Conservation (phyloP, 2,329 filamentous ascomycete genomes). For the Diaporthe longicolla region DNA sequence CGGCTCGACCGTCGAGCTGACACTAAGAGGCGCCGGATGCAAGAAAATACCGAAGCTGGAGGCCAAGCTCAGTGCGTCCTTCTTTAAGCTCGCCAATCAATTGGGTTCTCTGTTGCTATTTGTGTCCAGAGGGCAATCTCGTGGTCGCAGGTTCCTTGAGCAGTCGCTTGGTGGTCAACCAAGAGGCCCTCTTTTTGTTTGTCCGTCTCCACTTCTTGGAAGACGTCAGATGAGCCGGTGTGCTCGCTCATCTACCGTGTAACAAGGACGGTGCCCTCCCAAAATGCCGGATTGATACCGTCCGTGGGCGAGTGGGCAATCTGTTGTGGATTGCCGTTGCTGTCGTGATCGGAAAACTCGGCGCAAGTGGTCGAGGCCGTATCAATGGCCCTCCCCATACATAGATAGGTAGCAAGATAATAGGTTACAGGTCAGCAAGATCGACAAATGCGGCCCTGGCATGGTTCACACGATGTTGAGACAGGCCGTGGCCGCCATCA, state of each 20-base stretch:
- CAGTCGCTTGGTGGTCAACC: background rate
- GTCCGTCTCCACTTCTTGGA: constrained; percentile 17
- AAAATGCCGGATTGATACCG: constrained; percentile 11
- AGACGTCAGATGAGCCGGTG: constrained; percentile 27
- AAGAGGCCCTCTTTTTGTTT: constrained; percentile 31
- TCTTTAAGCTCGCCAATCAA: constrained; percentile 20
- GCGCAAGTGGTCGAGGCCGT: background rate
- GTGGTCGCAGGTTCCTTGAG: constrained; percentile 9
- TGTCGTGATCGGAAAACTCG: constrained; percentile 13
- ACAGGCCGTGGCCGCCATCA: background rate
- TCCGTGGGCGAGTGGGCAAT: constrained; percentile 9
- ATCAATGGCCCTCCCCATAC: background rate
- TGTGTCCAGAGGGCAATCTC: constrained; percentile 18
- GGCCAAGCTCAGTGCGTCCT: constrained; percentile 8
- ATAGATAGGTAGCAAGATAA: background rate
- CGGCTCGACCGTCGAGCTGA: constrained; percentile 3
- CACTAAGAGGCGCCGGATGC: constrained; percentile 9
- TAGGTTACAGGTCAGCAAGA: background rate
- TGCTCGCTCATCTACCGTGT: constrained; percentile 19
- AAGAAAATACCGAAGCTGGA: background rate
- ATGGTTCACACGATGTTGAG: background rate
- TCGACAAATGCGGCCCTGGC: background rate
- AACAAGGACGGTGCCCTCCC: constrained; percentile 9
- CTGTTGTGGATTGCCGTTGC: background rate
- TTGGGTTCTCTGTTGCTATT: constrained; percentile 18